Evolutionary conservation across 148 eudicot species (phyloP).

Genomic region (Chenopodium suecicum): DNA sequence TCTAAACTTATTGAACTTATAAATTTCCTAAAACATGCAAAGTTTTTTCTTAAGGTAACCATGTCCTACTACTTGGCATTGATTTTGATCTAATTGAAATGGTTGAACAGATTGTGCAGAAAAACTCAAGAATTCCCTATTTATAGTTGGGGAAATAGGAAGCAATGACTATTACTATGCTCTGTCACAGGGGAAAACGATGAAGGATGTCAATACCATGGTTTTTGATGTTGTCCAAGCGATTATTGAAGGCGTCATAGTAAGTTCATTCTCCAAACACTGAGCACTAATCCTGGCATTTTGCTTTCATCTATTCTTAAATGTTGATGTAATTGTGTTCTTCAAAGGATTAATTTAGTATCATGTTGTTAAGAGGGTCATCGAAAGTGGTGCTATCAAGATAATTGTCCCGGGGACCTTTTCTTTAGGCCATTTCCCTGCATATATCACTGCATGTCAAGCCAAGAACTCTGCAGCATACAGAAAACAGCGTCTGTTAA

Average conservation of each 20-base stretch:
- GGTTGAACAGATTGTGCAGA: slow-evolving; percentile 20
- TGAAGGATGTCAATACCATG: slow-evolving; percentile 20
- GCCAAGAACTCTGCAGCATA: slow-evolving; percentile 3
- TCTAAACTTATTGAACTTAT: no score
- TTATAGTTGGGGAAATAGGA: slow-evolving; percentile 27
- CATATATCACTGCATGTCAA: slow-evolving; percentile 18
- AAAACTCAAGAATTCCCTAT: slow-evolving; percentile 22
- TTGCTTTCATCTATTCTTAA: background rate
- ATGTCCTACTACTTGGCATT: background rate
- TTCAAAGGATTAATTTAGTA: background rate
- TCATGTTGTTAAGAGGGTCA: slow-evolving; percentile 19
- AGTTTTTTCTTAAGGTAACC: background rate
- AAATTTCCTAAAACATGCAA: background rate
- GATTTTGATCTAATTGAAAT: background rate
- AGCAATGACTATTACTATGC: slow-evolving; percentile 30
- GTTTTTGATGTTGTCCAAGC: slow-evolving; percentile 29
- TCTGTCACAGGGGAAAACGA: slow-evolving; percentile 22
- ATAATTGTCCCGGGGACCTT: slow-evolving; percentile 35
- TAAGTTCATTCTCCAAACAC: background rate
- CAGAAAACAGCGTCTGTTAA: slow-evolving; percentile 19
- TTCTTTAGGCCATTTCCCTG: slow-evolving; percentile 34
- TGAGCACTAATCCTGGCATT: background rate
- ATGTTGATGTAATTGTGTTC: background rate
- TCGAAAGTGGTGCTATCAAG: slow-evolving; percentile 22
- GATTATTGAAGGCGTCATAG: slow-evolving; percentile 18